A percentile compares a stretch with the other conserved stretches of the same genome.
Evolutionary conservation across 2,329 filamentous ascomycete species (phyloP).

Genomic region (Sporothrix sp.): DNA sequence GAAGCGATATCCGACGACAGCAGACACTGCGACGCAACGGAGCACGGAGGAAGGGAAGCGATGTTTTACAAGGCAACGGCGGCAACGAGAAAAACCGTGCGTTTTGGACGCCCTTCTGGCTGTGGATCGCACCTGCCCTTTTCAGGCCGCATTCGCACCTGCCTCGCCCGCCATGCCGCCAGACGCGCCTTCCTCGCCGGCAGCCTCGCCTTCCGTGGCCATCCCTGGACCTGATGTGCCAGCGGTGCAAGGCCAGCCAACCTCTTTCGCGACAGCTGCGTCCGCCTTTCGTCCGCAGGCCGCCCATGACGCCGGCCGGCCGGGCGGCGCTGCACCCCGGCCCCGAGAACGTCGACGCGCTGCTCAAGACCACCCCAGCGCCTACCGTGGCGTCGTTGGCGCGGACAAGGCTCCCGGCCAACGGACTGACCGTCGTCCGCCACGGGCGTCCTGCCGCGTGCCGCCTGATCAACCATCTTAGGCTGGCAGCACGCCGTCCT

Average conservation of each 20-base stretch:
- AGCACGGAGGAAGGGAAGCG: too few species aligned
- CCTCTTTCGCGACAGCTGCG: conserved; percentile 48
- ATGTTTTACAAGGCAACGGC: too few species aligned
- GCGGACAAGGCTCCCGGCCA: conserved; percentile 28
- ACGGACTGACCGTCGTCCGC: conserved; percentile 30
- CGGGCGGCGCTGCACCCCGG: conserved; percentile 42
- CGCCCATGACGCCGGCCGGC: conserved; percentile 30
- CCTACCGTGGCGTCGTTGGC: conserved; percentile 40
- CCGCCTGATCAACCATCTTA: conserved; percentile 40
- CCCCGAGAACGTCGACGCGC: conserved; percentile 45
- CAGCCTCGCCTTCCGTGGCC: background rate
- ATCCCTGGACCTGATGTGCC: too few species aligned
- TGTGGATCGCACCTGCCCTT: background rate
- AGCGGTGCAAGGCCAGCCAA: conserved; percentile 52
- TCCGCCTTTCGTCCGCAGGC: conserved; percentile 39
- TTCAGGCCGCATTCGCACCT: background rate
- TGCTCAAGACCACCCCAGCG: conserved; percentile 49
- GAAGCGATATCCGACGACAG: too few species aligned
- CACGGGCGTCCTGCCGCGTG: conserved; percentile 34
- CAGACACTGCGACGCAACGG: too few species aligned
- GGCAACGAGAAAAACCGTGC: too few species aligned
- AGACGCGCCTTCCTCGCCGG: background rate
- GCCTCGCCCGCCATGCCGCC: background rate
- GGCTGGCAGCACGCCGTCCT: background rate
- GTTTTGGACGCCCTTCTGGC: too few species aligned